phyloP scores from a whole-genome alignment of 176 grass and related monocot species.

The Guadua angustifolia region DNA sequence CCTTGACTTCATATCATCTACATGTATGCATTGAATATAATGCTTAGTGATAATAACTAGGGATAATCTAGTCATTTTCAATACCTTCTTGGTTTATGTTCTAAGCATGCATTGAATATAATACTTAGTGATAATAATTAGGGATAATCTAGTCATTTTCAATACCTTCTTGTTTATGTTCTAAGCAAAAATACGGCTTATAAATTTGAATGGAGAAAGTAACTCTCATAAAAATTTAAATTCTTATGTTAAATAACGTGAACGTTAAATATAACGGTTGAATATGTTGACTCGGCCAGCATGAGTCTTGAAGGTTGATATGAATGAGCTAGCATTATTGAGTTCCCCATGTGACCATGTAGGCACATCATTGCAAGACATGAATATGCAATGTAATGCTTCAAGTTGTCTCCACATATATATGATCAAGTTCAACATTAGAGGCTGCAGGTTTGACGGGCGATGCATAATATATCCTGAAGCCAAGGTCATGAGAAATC shows the following conservation, averaged over 20 bases:
- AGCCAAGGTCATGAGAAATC: background rate
- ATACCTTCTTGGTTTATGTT: no score
- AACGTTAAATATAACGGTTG: background rate
- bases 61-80: no score
- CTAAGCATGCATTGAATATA: no score
- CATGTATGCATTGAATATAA: no score
- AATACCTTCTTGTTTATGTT: no score
- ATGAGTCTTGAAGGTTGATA: background rate
- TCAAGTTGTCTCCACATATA: background rate
- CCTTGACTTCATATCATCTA: no score
- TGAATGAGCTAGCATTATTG: background rate
- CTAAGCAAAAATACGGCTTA: no score
- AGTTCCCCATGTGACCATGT: background rate
- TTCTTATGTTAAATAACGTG: background rate
- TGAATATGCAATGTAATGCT: background rate
- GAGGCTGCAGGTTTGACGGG: constrained; percentile 5
- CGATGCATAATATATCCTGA: background rate
- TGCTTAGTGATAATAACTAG: no score
- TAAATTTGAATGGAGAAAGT: no score
- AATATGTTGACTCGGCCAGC: background rate
- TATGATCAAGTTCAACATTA: background rate
- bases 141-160: no score
- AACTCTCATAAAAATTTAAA: background rate
- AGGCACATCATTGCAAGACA: background rate
- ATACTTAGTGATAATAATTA: no score